Evolutionary conservation across 805 yeast species (phyloP).

Genomic region (Tetrapisispora phaffii): DNA sequence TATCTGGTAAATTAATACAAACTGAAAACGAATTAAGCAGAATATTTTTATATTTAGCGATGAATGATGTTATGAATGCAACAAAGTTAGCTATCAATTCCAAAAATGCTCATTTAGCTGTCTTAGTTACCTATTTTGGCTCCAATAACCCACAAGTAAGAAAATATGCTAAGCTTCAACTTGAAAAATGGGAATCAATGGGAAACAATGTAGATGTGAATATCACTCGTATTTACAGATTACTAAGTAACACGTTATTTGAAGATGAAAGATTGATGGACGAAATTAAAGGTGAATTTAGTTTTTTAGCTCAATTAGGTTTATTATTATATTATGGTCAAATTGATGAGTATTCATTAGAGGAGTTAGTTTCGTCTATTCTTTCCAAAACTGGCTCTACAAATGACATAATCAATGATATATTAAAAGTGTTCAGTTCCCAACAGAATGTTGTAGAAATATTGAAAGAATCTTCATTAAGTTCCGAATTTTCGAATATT

Average conservation of each 20-base stretch:
- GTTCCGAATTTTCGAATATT: constrained; percentile 22
- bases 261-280: constrained; percentile 19
- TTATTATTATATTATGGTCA: constrained; percentile 57
- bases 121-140: constrained; percentile 57
- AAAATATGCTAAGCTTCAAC: constrained; percentile 48
- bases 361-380: constrained; percentile 24
- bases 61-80: constrained; percentile 55
- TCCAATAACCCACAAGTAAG: constrained; percentile 55
- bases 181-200: constrained; percentile 52
- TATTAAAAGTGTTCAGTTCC: constrained; percentile 14
- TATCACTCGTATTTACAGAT: constrained; percentile 49
- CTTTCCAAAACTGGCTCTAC: constrained; percentile 9
- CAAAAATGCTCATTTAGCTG: constrained; percentile 60
- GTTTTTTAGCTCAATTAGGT: constrained; percentile 59
- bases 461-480: constrained; percentile 8
- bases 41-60: constrained; percentile 41
- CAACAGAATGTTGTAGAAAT: constrained; percentile 9
- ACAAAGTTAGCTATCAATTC: constrained; percentile 48
- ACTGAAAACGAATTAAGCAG: constrained; percentile 38
- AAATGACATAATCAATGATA: constrained; percentile 7
- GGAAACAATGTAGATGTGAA: constrained; percentile 38
- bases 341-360: constrained; percentile 29
- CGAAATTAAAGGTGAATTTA: constrained; percentile 36
- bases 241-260: constrained; percentile 47
- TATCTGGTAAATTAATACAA: constrained; percentile 25